phyloP scores from a whole-genome alignment of 179 eudicot species.

The Heliamphora pulchella region DNA sequence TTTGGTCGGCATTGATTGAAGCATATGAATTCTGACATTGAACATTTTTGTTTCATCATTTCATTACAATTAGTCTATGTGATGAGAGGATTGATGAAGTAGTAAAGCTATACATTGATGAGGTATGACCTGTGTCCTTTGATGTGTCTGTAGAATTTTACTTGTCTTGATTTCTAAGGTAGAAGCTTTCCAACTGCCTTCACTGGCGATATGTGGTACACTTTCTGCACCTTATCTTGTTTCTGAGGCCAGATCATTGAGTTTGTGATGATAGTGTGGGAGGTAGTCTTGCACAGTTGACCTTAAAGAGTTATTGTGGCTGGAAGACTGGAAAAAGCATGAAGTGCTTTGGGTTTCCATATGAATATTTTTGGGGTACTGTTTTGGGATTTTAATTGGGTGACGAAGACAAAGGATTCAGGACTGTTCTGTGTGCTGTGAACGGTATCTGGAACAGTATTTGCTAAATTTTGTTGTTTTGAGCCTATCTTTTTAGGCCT shows the following conservation, averaged over 20 bases:
- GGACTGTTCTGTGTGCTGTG: neutral
- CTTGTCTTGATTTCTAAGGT: neutral
- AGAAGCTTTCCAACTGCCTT: neutral
- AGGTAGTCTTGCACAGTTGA: neutral
- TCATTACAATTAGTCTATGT: neutral
- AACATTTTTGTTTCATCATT: neutral
- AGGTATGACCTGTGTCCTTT: neutral
- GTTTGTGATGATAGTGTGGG: neutral
- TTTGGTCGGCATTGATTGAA: neutral
- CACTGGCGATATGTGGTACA: neutral
- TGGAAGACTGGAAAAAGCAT: too few relatives aligned
- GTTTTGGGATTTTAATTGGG: too few relatives aligned
- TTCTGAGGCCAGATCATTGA: neutral
- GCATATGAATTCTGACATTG: neutral
- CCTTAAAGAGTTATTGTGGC: too few relatives aligned
- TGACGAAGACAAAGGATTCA: too few relatives aligned
- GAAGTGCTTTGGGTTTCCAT: too few relatives aligned
- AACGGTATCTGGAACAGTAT: neutral
- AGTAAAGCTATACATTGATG: neutral
- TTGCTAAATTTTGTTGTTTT: too few relatives aligned
- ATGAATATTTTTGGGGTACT: too few relatives aligned
- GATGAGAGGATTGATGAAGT: neutral
- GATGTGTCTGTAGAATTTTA: neutral
- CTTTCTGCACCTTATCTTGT: neutral
- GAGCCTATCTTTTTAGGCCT: too few relatives aligned